Conservation (phyloP, 2,329 filamentous ascomycete genomes). For the Diplodia seriata region DNA sequence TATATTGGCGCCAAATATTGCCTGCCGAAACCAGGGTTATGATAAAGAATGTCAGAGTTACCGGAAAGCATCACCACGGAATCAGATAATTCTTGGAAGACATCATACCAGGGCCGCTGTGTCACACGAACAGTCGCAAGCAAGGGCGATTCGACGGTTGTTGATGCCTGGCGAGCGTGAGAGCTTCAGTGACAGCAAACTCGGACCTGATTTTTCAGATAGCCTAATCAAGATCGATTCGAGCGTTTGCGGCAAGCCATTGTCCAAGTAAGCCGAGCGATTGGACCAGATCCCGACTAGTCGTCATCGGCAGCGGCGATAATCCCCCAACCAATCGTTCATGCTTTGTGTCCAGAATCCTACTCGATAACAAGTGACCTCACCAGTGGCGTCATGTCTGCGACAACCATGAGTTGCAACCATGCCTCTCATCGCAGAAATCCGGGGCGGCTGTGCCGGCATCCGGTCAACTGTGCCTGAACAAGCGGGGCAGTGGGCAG, state of each 20-base stretch:
- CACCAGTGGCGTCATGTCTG: slow-evolving; percentile 17
- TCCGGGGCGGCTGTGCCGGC: slow-evolving; percentile 2
- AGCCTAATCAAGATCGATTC: too few species aligned
- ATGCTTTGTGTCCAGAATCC: neutral
- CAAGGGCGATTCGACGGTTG: slow-evolving; percentile 7
- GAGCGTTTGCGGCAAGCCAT: too few species aligned
- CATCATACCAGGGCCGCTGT: neutral
- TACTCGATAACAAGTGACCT: slow-evolving; percentile 12
- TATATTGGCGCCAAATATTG: slow-evolving; percentile 15
- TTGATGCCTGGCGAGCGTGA: neutral
- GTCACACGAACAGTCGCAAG: neutral
- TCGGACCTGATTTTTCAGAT: too few species aligned
- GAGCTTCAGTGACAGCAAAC: too few species aligned
- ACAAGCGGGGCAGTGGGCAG: neutral
- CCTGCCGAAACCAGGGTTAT: neutral
- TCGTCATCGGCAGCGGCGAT: neutral
- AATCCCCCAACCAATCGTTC: neutral
- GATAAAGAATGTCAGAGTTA: slow-evolving; percentile 2
- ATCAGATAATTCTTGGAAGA: neutral
- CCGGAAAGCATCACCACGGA: neutral
- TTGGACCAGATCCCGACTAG: neutral
- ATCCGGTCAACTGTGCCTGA: neutral
- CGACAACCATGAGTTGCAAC: neutral
- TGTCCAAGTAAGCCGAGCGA: too few species aligned
- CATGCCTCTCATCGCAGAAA: neutral